phyloP scores from a whole-genome alignment of 106 monocot species.

The Allium sativum region DNA sequence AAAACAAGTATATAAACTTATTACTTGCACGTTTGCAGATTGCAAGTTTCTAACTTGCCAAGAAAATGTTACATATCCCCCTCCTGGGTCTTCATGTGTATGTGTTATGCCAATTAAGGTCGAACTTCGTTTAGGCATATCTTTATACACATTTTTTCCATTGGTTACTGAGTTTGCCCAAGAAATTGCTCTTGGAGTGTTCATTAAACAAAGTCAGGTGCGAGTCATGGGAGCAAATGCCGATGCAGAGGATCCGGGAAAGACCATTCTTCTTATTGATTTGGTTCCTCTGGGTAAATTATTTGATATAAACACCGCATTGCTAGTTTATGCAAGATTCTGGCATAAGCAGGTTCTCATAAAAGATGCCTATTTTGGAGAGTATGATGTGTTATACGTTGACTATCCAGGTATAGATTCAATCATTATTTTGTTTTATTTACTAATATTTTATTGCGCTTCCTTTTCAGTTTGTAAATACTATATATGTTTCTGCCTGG shows the following conservation, averaged over 20 bases:
- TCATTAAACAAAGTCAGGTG: constrained; percentile 74
- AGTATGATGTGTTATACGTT: constrained; percentile 81
- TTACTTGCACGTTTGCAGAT: constrained; percentile 42
- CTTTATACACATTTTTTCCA: constrained; percentile 74
- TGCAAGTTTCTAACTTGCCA: constrained; percentile 41
- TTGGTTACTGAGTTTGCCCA: constrained; percentile 75
- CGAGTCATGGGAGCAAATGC: constrained; percentile 96
- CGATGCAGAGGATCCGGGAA: constrained; percentile 56
- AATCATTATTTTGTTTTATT: background rate
- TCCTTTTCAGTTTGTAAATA: background rate
- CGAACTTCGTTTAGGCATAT: constrained; percentile 42
- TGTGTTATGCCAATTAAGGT: constrained; percentile 90
- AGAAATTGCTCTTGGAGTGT: constrained; percentile 68
- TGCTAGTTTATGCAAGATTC: constrained; percentile 40
- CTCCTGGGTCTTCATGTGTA: constrained; percentile 56
- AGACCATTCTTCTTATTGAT: constrained; percentile 65
- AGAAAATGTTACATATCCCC: constrained; percentile 55
- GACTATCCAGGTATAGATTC: constrained; percentile 65
- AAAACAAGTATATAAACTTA: background rate
- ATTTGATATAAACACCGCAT: constrained; percentile 54
- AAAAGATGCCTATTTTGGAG: constrained; percentile 55
- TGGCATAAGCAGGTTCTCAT: constrained; percentile 78
- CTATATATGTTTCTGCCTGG: background rate
- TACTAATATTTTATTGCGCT: constrained; percentile 2
- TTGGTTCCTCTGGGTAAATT: constrained; percentile 57